Percentiles rank a stretch among this genome's conserved stretches.
Conservation (phyloP, 352 stramenopile species). For the Albugo candida region DNA sequence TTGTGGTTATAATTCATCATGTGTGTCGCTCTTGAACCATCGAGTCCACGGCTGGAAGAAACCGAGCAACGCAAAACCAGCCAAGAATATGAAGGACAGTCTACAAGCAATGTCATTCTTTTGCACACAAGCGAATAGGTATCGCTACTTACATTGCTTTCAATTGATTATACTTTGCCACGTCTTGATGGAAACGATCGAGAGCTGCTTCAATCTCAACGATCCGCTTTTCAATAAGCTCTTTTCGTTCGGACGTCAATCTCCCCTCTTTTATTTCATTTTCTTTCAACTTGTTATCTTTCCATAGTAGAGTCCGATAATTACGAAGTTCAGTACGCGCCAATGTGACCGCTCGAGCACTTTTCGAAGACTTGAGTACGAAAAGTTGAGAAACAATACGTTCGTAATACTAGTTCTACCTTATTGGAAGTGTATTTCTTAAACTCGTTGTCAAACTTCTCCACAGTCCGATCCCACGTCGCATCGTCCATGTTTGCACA, state of each 20-base stretch:
- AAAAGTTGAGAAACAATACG: not conserved
- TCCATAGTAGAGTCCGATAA: constrained; percentile 50
- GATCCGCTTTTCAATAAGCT: constrained; percentile 51
- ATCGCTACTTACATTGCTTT: constrained; percentile 37
- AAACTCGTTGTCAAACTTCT: constrained; percentile 77
- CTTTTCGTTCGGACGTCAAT: constrained; percentile 27
- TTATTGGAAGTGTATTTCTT: constrained; percentile 74
- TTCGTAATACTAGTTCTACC: constrained; percentile 9
- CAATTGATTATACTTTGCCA: constrained; percentile 61
- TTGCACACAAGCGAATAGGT: not conserved
- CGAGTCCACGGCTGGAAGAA: constrained; percentile 53
- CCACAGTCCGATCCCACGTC: constrained; percentile 11
- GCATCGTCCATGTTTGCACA: too few species aligned
- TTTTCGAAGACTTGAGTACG: constrained; percentile 36
- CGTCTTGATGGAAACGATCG: constrained; percentile 52
- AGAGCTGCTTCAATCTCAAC: constrained; percentile 43
- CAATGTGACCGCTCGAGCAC: constrained; percentile 48
- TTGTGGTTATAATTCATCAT: too few species aligned
- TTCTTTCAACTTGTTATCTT: constrained; percentile 74
- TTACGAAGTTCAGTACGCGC: constrained; percentile 64
- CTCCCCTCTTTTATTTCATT: constrained; percentile 39
- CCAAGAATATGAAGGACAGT: constrained; percentile 22
- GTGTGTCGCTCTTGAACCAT: too few species aligned
- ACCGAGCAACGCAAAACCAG: constrained; percentile 38
- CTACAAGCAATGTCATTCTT: constrained; percentile 3